Conservation (phyloP, 352 stramenopile genomes). For the Globisporangium spiculum region DNA sequence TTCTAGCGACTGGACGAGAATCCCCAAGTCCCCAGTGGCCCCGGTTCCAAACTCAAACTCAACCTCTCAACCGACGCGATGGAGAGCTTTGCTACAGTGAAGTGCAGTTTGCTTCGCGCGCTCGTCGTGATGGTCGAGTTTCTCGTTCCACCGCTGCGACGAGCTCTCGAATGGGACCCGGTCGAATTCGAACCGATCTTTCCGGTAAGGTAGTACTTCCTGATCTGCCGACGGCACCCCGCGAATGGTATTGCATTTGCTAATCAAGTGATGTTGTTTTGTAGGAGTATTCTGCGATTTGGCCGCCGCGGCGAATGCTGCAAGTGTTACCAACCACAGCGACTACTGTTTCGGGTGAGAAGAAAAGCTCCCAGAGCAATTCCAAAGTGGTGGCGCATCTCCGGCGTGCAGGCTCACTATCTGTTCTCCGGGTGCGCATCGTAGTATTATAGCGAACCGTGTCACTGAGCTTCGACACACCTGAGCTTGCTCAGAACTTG, state of each 20-base stretch:
- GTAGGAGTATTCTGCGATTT: background rate
- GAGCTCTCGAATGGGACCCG: background rate
- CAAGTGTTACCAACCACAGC: background rate
- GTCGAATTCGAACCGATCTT: background rate
- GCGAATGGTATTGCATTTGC: background rate
- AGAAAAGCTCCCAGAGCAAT: background rate
- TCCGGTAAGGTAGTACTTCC: background rate
- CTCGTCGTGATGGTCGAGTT: background rate
- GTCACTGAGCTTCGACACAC: no score
- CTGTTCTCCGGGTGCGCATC: no score
- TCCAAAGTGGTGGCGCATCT: background rate
- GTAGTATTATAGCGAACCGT: no score
- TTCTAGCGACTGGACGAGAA: background rate
- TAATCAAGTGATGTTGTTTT: background rate
- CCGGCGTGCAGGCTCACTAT: no score
- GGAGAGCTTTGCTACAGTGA: background rate
- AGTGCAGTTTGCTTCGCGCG: background rate
- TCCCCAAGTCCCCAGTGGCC: background rate
- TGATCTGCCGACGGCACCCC: background rate
- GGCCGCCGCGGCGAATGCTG: background rate
- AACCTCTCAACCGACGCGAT: background rate
- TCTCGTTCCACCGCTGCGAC: background rate
- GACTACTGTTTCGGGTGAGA: background rate
- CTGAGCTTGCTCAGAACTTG: no score
- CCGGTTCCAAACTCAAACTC: no score